Percentiles rank a stretch among this genome's conserved stretches.
Evolutionary conservation across 306 rosid genomes (phyloP).

Genomic region (Fragaria iinumae): DNA sequence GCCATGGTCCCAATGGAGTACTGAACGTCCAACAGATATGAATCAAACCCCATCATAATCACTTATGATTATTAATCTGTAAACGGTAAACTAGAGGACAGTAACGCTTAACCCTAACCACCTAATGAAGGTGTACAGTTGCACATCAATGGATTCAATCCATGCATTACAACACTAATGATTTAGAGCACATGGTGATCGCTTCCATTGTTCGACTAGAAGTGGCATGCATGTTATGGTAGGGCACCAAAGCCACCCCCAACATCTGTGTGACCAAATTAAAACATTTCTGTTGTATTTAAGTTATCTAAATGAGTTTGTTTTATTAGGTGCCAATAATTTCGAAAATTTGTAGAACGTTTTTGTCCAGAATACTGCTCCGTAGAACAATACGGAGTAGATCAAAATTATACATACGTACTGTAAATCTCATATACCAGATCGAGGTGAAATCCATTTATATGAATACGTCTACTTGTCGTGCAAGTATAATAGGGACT

Average conservation of each 20-base stretch:
- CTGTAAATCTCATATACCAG: no score
- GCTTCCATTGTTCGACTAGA: not conserved
- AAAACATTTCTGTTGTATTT: not conserved
- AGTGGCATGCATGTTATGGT: slow-evolving; percentile 11
- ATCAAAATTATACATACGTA: no score
- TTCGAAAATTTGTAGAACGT: no score
- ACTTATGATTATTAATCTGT: not conserved
- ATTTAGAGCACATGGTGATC: slow-evolving; percentile 9
- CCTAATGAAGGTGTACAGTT: not conserved
- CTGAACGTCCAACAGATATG: not conserved
- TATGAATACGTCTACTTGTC: not conserved
- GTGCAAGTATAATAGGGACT: not conserved
- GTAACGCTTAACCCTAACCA: not conserved
- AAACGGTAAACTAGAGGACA: not conserved
- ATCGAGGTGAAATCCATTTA: no score
- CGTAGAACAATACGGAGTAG: no score
- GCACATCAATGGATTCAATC: not conserved
- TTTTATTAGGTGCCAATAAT: not conserved
- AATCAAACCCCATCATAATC: slow-evolving; percentile 14
- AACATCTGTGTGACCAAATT: not conserved
- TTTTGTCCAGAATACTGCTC: no score
- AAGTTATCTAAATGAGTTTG: not conserved
- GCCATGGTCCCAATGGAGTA: not conserved
- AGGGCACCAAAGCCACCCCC: not conserved
- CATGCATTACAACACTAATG: not conserved